These are phyloP conservation scores for Jacaranda mimosifolia DNA, from an alignment of 257 asterid genomes.

Conservation along the genomic window DNA sequence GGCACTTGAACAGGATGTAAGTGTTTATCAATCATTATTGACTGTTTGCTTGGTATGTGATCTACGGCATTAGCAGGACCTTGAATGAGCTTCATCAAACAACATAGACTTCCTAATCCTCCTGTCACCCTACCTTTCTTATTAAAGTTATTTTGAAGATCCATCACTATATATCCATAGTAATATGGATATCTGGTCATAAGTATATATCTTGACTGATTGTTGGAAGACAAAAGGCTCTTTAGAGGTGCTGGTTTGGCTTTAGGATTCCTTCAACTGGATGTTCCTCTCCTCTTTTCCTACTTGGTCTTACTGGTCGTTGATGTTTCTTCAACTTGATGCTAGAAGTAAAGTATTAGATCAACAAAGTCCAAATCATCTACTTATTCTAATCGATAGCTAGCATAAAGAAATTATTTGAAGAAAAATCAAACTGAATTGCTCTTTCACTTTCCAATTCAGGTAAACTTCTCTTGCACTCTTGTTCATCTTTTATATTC, in stretches of 20 bases:
- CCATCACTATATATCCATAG: background rate
- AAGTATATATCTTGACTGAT: too few relatives aligned
- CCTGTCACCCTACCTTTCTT: background rate
- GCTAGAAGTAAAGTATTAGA: background rate
- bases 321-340: too few relatives aligned
- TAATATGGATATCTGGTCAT: background rate
- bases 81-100: conserved; percentile 28
- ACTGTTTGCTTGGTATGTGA: conserved; percentile 15
- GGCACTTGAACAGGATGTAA: conserved; percentile 97
- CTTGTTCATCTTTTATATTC: background rate
- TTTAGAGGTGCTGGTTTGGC: too few relatives aligned
- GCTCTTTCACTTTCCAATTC: background rate
- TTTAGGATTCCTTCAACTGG: too few relatives aligned
- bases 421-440: background rate
- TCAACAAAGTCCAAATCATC: background rate
- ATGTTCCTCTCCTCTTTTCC: too few relatives aligned
- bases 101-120: background rate
- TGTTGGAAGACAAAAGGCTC: too few relatives aligned
- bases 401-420: background rate
- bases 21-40: conserved; percentile 30
- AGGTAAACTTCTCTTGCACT: background rate
- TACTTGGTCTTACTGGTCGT: too few relatives aligned
- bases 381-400: background rate
- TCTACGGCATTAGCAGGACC: conserved; percentile 15
- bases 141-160: background rate